Percentiles rank a stretch among this genome's conserved stretches.
Conservation (phyloP, 306 rosid species). For the Trifolium repens region DNA sequence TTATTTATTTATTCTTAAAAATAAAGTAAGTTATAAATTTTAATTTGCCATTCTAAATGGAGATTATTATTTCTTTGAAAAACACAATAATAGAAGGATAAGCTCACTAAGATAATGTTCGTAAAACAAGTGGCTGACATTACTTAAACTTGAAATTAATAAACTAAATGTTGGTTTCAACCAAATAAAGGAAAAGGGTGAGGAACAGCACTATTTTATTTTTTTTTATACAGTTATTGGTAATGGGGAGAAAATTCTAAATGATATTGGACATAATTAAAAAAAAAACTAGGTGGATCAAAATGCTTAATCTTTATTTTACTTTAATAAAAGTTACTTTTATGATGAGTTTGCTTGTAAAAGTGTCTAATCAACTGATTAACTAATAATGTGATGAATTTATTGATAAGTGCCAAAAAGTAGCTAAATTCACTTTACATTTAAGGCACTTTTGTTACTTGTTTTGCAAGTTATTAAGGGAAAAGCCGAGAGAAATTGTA, state of each 20-base stretch:
- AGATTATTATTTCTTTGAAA: not conserved
- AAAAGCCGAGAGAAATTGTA: too few species aligned
- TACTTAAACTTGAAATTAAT: conserved; percentile 22
- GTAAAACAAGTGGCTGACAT: conserved; percentile 27
- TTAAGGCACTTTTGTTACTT: too few species aligned
- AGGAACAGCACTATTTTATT: not conserved
- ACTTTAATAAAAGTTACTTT: not conserved
- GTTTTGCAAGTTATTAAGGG: too few species aligned
- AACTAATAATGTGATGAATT: too few species aligned
- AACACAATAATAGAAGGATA: conserved; percentile 4
- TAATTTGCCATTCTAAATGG: conserved; percentile 31
- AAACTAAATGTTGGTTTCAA: not conserved
- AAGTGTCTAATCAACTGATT: too few species aligned
- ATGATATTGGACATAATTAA: not conserved
- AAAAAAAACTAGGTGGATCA: not conserved
- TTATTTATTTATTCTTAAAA: conserved; percentile 30
- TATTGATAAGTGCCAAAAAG: too few species aligned
- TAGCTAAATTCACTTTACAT: too few species aligned
- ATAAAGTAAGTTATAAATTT: not conserved
- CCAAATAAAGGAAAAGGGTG: not conserved
- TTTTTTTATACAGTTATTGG: too few species aligned
- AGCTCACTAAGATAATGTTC: conserved; percentile 12
- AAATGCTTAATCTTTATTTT: not conserved
- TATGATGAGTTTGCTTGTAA: too few species aligned
- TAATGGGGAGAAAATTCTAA: too few species aligned